Evolutionary conservation across 345 rosid genomes (phyloP), one percentile per base, ranked within the genome.

Genomic region (Arabis hirsuta): DNA sequence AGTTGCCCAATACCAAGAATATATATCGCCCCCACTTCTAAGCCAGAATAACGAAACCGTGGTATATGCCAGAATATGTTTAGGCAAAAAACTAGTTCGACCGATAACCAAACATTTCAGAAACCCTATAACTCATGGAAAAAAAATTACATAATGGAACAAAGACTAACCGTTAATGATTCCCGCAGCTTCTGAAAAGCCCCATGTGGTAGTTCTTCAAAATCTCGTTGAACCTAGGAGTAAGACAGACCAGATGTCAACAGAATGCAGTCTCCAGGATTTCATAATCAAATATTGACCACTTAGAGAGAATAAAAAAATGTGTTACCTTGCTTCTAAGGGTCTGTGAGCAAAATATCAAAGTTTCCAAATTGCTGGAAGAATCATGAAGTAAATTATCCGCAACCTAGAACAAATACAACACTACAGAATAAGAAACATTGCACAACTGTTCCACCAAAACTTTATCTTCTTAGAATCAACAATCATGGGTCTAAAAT

Each of bases 271-370:
- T 69, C 59, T 27, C 59, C 54, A 54, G 5, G 54, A 48, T 31
- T 60, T 44, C 7, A 38, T 20, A 13, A 32, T 12, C n/a, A 42
- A 42, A 20, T 9, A 69, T n/a, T 20, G 48, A 65, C 16, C 47
- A 34, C 24, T 73, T 44, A 2, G 26, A 82, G 59, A 67, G 8
- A 52, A 11, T 3, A 32, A 3, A 9, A 8, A 56, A 47, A 29
- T 55, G 66, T 41, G 24, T 71, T 91, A 96, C 99, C 98, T 96
- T 96, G 97, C 98, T 90, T 83, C 99, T 79, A 68, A 96, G 99
- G n/a, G 99, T 96, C 80, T 92, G 99, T 41, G 99, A 96, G 75
- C 98, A 96, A 80, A 96, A 96, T 75, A 96, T 96, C 71, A 92
- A 82, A 56, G 99, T 96, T 79, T 96, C 98, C 73, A 86, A 76